Conservation (phyloP, 306 rosid genomes). For the Begonia masoniana region DNA sequence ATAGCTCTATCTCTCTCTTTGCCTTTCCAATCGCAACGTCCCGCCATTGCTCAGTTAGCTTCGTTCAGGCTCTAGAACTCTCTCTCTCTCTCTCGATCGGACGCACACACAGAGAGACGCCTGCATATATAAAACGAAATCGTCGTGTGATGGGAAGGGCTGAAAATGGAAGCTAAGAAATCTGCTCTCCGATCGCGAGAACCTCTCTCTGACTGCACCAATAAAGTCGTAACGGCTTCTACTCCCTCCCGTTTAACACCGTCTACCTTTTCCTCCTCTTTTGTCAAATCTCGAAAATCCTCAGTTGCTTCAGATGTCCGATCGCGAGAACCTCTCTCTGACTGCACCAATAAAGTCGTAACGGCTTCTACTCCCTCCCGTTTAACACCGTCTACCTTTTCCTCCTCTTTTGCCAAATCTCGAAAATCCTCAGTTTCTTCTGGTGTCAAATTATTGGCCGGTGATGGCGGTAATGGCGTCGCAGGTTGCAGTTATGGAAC, state of each 20-base stretch:
- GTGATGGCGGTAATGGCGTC: background rate
- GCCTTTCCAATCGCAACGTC: background rate
- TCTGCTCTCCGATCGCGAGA: constrained; percentile 19
- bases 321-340: constrained; percentile 57
- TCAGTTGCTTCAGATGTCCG: constrained; percentile 14
- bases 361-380: constrained; percentile 9
- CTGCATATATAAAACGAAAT: background rate
- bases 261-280: constrained; percentile 11
- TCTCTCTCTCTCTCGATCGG: no score
- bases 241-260: constrained; percentile 16
- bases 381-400: constrained; percentile 17
- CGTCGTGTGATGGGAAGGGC: constrained; percentile 3
- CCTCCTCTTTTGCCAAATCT: constrained; percentile 15
- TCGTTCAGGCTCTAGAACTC: background rate
- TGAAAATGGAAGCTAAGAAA: constrained; percentile 30
- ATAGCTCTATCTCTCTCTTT: background rate
- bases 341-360: constrained; percentile 30
- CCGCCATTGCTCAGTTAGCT: background rate
- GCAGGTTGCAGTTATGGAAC: background rate
- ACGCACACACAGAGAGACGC: background rate
- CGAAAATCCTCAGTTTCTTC: constrained; percentile 17
- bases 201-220: constrained; percentile 58
- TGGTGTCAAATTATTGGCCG: constrained; percentile 6
- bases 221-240: constrained; percentile 9
- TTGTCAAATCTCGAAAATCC: constrained; percentile 21